Base-by-base conservation (phyloP, 805 yeast species). In the Yarrowia keelungensis region DNA sequence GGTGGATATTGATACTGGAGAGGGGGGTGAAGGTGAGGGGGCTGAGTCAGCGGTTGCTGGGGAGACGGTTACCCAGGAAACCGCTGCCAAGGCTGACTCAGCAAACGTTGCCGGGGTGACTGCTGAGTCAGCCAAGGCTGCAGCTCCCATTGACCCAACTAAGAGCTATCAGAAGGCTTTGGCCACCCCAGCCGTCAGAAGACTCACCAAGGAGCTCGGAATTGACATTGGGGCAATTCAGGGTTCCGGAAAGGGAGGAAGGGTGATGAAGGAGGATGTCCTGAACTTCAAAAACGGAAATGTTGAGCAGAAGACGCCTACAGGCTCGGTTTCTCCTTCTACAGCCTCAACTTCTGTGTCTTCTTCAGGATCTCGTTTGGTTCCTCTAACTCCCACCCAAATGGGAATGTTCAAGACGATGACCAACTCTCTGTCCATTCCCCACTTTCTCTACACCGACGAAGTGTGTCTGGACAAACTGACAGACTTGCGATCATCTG, bases 121-220 rank as follows among this genome's bases (percentile, higher is more conserved):
- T 32, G 43, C 56, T 19, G 19, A 19, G 19, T 19, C 19, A 19
- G 19, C 19, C 19, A 19, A 19, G 19, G 19, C 19, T 19, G 19
- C 19, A 3, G 36, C 64, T 39, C 59, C 62, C 19, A 16, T 32
- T 22, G 35, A 42, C 16, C 12, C 67, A 12, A 1, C 45, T 2
- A 38, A 43, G 15, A 50, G 38, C 8, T 45, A 46, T 51, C 49
- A 35, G 26, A 69, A 69, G 22, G 50, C 76, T 0, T 67, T 77
- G 66, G 79, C 79, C 1, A 77, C 79, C 2, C 79, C 79, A 1
- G 78, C 79, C 0, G 79, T 77, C 4, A 71, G 79, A 58, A 68
- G 79, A 12, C 49, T 77, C 41, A 74, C 78, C 56, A 64, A 69
- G 19, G 79, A 77, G 59, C 72, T 72, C 46, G 69, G 69, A 12